phyloP scores from a whole-genome alignment of 805 yeast species.

The Torulaspora maleeae region DNA sequence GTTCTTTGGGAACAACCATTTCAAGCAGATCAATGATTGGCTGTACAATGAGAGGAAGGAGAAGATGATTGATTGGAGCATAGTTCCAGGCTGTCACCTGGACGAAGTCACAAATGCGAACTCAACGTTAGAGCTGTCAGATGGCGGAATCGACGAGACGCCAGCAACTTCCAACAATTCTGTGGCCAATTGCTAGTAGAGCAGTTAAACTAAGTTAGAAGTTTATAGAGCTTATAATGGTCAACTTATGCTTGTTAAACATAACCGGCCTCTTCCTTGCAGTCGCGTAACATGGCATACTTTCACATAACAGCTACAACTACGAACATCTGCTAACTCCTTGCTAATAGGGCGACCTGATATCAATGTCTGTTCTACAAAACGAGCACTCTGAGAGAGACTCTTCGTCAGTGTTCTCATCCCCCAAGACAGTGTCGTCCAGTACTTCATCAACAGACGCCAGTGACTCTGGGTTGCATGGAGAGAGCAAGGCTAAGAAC shows the following conservation, averaged over 20 bases:
- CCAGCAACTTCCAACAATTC: neutral
- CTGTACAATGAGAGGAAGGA: conserved; percentile 39
- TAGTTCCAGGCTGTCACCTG: conserved; percentile 31
- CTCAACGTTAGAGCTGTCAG: neutral
- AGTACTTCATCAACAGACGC: conserved; percentile 1
- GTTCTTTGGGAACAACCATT: conserved; percentile 74
- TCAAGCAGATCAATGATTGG: conserved; percentile 75
- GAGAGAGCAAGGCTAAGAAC: neutral
- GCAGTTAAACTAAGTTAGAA: neutral
- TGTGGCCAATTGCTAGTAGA: neutral
- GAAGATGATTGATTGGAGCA: conserved; percentile 63
- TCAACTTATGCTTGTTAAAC: neutral
- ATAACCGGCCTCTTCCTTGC: neutral
- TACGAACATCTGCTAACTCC: no score
- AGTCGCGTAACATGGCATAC: neutral
- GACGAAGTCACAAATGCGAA: conserved; percentile 24
- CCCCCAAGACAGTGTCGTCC: conserved; percentile 2
- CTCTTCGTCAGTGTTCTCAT: conserved; percentile 1
- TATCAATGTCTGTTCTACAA: neutral
- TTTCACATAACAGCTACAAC: no score
- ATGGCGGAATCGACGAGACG: neutral
- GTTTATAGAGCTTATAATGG: neutral
- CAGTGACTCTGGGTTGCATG: neutral
- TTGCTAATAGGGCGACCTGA: no score
- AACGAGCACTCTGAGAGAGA: conserved; percentile 1